Evolutionary conservation across 345 rosid species (phyloP).

Genomic region (Eucalyptus melliodora): DNA sequence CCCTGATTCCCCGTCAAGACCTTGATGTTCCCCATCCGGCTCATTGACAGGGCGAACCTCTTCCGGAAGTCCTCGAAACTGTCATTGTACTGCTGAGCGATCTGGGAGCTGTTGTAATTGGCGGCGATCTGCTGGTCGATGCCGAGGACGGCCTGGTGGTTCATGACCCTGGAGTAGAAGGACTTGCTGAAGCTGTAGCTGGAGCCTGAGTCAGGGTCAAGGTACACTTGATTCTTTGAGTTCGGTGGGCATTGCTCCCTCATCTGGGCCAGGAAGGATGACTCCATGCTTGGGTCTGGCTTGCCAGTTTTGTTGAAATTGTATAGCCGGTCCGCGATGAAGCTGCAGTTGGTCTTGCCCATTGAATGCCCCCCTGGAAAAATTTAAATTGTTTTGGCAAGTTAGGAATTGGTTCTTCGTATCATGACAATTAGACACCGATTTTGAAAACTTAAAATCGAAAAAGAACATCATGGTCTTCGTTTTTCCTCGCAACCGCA

Average conservation of each 20-base stretch:
- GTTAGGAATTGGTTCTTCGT: not conserved
- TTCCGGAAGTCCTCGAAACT: slow-evolving; percentile 48
- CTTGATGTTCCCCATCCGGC: slow-evolving; percentile 52
- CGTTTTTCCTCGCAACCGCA: not conserved
- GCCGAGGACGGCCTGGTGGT: slow-evolving; percentile 36
- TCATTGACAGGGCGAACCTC: slow-evolving; percentile 51
- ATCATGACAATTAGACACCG: not conserved
- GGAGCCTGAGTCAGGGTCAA: slow-evolving; percentile 46
- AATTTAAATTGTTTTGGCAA: not conserved
- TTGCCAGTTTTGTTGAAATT: slow-evolving; percentile 30
- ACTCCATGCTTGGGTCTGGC: slow-evolving; percentile 22
- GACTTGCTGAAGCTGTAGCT: slow-evolving; percentile 27
- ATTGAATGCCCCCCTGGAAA: not conserved
- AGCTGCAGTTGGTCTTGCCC: slow-evolving; percentile 37
- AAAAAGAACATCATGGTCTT: not conserved
- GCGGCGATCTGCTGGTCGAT: slow-evolving; percentile 59
- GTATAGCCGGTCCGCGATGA: slow-evolving; percentile 35
- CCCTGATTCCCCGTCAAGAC: slow-evolving; percentile 48
- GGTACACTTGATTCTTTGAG: slow-evolving; percentile 28
- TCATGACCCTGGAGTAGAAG: slow-evolving; percentile 32
- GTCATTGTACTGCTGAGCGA: slow-evolving; percentile 28
- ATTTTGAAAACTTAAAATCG: not conserved
- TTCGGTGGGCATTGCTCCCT: slow-evolving; percentile 31
- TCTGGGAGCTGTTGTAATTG: slow-evolving; percentile 20
- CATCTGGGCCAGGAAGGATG: slow-evolving; percentile 15